Percentiles rank a stretch among this genome's conserved stretches.
Conservation (phyloP, 2,329 filamentous ascomycete genomes). For the Trichothecium roseum region DNA sequence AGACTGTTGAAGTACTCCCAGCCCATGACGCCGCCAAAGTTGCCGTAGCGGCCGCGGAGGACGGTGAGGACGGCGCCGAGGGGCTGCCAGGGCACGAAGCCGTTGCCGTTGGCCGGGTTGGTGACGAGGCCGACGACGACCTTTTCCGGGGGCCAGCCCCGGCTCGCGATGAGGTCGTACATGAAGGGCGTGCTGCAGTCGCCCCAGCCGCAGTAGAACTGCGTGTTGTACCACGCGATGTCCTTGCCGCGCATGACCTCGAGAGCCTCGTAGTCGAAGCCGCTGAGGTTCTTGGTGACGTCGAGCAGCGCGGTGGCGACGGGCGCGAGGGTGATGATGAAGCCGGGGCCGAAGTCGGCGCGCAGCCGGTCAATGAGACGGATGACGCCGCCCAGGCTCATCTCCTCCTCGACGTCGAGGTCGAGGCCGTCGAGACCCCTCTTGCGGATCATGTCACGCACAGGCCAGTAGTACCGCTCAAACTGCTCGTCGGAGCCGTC, state of each 20-base stretch:
- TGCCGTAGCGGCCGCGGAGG: conserved; percentile 41
- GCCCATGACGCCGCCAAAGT: conserved; percentile 82
- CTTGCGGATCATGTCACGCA: conserved; percentile 53
- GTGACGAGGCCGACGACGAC: conserved; percentile 77
- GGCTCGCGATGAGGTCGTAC: conserved; percentile 40
- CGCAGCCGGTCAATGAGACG: conserved; percentile 58
- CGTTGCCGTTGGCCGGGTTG: conserved; percentile 60
- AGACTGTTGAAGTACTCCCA: conserved; percentile 91
- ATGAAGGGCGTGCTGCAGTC: conserved; percentile 32
- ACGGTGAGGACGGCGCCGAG: conserved; percentile 30
- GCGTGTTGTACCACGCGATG: conserved; percentile 80
- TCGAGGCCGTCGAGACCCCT: conserved; percentile 60
- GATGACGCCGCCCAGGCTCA: conserved; percentile 56
- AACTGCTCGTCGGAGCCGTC: conserved; percentile 50
- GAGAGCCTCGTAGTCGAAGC: conserved; percentile 69
- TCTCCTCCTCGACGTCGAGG: conserved; percentile 70
- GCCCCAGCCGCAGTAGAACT: conserved; percentile 91
- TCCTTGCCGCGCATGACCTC: conserved; percentile 55
- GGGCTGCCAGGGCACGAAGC: conserved; percentile 38
- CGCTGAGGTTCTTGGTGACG: conserved; percentile 54
- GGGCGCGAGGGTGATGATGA: conserved; percentile 73
- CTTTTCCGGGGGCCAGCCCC: conserved; percentile 63
- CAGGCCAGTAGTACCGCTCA: conserved; percentile 61
- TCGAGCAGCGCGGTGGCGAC: conserved; percentile 63
- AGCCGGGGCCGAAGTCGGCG: conserved; percentile 56